Evolutionary conservation across 257 asterid genomes (phyloP).

Genomic region (Capsicum baccatum): DNA sequence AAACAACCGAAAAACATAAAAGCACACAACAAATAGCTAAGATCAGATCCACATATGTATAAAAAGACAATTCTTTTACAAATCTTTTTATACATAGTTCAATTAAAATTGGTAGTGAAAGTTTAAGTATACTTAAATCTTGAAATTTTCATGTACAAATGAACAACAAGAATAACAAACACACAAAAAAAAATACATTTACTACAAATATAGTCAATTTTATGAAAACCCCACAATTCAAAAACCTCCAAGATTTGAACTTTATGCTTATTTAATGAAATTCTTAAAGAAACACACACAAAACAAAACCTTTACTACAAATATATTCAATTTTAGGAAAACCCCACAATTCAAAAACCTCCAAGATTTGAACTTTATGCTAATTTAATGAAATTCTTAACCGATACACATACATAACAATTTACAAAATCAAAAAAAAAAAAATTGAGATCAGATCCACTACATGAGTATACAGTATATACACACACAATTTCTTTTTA

Average conservation of each 20-base stretch:
- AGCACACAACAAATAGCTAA: too few relatives aligned
- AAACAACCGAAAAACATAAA: too few relatives aligned
- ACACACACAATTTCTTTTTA: too few relatives aligned
- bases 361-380: not conserved
- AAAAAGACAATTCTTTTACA: too few relatives aligned
- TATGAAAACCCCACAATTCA: not conserved
- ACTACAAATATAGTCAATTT: not conserved
- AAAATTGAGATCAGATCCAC: too few relatives aligned
- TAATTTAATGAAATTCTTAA: too few relatives aligned
- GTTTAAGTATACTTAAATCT: slow-evolving; percentile 18
- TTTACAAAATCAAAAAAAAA: too few relatives aligned
- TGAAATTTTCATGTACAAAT: not conserved
- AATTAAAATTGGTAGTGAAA: not conserved
- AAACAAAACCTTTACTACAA: not conserved
- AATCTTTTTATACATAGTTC: too few relatives aligned
- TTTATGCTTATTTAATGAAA: not conserved
- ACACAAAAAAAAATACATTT: not conserved
- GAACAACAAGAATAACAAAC: not conserved
- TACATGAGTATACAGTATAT: too few relatives aligned
- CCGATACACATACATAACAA: not conserved
- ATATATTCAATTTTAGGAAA: not conserved
- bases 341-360: not conserved
- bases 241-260: not conserved
- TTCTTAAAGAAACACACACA: not conserved
- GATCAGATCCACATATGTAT: too few relatives aligned